Base-by-base conservation (phyloP, 2,329 filamentous ascomycete species). In the Ophioceras dolichostomum region DNA sequence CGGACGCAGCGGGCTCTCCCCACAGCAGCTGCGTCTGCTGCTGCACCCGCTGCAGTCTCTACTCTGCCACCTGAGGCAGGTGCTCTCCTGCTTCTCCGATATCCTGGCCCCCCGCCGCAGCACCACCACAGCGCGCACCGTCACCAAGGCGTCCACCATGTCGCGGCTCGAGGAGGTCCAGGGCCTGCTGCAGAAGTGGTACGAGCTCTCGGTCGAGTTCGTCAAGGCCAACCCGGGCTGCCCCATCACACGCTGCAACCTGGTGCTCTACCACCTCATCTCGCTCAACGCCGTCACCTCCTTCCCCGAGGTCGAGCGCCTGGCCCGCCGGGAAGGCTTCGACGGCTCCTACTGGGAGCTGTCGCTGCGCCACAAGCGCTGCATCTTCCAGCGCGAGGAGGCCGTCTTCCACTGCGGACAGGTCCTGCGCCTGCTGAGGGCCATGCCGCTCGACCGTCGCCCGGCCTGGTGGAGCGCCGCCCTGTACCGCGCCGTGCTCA, bases 381-480 rank as follows among this genome's bases (percentile, higher is more conserved):
- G 76, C 59, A 71, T 83, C 45, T 69, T 68, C 39, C 67, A 76
- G 47, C 65, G 72, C 14, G 70, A 76, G 46, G 74, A 82, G 47
- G 70, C 76, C 16, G 59, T 79, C 35, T 76, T 76, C 53, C 79
- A 83, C 51, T 76, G 73, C 43, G 78, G 78, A 1, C 79, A 84
- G 54, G 68, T 83, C 4, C 58, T 81, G 31, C 67, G 75, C 4
- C 62, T 81, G 10, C 56, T 83, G 28, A 63, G 70, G 6, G 59
- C 61, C 12, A 81, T 83, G 69, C 67, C 73, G 2, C 58, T 60
- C 21, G 68, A 74, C 34, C 63, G 70, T 3, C 68, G 76, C 17
- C 79, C 79, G 5, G 70, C 68, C 27, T 85, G 79, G 79, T 84
- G 79, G 79, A 62, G 75, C n/a, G 71, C 68, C 2, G 79, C 77